phyloP scores from a whole-genome alignment of 2,329 filamentous ascomycete species.

The Thielaviopsis musarum region DNA sequence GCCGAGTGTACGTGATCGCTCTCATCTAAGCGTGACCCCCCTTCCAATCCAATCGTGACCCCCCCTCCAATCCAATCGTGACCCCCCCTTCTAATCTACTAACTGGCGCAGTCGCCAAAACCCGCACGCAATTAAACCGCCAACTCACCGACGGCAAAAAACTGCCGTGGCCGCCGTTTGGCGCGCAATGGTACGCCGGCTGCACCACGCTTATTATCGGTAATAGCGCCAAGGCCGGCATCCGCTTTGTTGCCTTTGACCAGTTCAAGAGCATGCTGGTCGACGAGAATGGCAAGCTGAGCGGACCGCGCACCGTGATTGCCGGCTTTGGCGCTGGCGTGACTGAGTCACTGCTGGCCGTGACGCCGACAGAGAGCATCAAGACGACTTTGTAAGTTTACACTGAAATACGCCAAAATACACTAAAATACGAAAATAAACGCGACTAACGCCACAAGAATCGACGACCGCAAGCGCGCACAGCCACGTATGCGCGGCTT shows the following conservation, averaged over 20 bases:
- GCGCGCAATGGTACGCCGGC: conserved; percentile 88
- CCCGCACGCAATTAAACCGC: conserved; percentile 80
- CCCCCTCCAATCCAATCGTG: background rate
- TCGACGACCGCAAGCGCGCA: conserved; percentile 79
- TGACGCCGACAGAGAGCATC: conserved; percentile 94
- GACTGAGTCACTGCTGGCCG: conserved; percentile 81
- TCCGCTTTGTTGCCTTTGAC: conserved; percentile 93
- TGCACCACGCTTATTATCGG: conserved; percentile 95
- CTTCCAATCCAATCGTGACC: background rate
- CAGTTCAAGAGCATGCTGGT: conserved; percentile 73
- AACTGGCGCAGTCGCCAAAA: conserved; percentile 61
- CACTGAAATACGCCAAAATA: no score
- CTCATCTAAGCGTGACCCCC: no score
- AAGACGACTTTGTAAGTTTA: conserved; percentile 75
- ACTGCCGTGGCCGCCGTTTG: conserved; percentile 88
- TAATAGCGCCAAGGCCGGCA: conserved; percentile 90
- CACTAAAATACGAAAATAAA: no score
- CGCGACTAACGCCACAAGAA: conserved; percentile 30
- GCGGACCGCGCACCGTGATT: conserved; percentile 76
- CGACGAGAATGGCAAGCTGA: conserved; percentile 74
- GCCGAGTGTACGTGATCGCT: conserved; percentile 54
- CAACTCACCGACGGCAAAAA: conserved; percentile 67
- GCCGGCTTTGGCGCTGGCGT: conserved; percentile 90
- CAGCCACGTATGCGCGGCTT: conserved; percentile 85
- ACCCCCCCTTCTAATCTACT: conserved; percentile 6